Evolutionary conservation across 495 filamentous ascomycete genomes (phyloP).

Genomic region (Aspergillus egyptiacus): DNA sequence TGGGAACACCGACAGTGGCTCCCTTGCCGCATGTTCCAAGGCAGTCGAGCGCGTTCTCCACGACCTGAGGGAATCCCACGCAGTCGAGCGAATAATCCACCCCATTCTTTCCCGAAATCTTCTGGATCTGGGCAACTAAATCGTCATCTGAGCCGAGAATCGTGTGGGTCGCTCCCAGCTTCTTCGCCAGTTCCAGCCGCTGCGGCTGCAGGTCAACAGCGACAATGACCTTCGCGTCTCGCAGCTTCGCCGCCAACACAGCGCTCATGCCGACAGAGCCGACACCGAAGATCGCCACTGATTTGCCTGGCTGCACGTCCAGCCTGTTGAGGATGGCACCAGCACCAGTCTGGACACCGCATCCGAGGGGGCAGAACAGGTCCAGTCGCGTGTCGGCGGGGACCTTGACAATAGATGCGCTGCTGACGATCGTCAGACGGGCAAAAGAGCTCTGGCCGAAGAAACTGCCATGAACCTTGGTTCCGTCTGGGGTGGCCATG

Average conservation of each 20-base stretch:
- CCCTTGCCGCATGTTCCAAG: conserved; percentile 13
- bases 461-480: conserved; percentile 22
- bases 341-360: conserved; percentile 37
- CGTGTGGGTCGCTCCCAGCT: conserved; percentile 32
- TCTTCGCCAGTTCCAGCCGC: conserved; percentile 28
- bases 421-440: conserved; percentile 20
- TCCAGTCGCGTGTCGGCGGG: conserved; percentile 16
- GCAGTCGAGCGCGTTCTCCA: conserved; percentile 15
- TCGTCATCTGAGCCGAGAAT: not conserved
- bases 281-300: conserved; percentile 27
- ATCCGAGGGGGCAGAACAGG: conserved; percentile 32
- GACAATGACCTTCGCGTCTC: conserved; percentile 18
- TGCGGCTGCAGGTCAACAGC: conserved; percentile 30
- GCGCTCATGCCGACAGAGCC: conserved; percentile 32
- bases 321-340: conserved; percentile 30
- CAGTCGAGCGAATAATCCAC: conserved; percentile 16
- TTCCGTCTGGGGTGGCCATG: conserved; percentile 1
- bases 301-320: conserved; percentile 10
- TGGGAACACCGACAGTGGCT: conserved; percentile 13
- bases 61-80: conserved; percentile 10
- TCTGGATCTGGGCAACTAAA: conserved; percentile 1
- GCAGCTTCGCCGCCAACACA: conserved; percentile 20
- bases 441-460: conserved; percentile 35
- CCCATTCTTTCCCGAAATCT: conserved; percentile 1
- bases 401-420: conserved; percentile 22